Evolutionary conservation across 306 rosid species (phyloP).

Genomic region (Calophaca sinica): DNA sequence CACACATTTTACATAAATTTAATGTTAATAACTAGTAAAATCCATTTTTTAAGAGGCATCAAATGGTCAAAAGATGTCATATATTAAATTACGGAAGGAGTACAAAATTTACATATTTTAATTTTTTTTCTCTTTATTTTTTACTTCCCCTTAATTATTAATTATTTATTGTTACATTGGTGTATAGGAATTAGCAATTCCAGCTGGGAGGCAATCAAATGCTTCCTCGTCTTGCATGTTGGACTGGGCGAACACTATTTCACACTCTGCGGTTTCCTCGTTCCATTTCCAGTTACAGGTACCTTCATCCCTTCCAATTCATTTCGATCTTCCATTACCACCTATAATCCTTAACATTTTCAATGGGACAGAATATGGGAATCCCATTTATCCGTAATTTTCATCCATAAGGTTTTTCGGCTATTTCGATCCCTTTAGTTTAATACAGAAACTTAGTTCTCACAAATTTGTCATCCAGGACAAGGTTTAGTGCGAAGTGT

Average conservation of each 20-base stretch:
- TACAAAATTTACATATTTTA: too few species aligned
- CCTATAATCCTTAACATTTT: not conserved
- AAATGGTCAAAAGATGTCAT: too few species aligned
- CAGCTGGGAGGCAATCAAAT: not conserved
- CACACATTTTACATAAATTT: too few species aligned
- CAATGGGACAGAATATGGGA: not conserved
- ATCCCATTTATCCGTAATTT: not conserved
- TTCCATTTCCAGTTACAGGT: constrained; percentile 30
- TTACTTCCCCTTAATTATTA: too few species aligned
- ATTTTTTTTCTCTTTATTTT: too few species aligned
- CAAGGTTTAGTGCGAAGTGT: constrained; percentile 46
- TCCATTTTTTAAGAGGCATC: too few species aligned
- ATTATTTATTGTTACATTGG: not conserved
- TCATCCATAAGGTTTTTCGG: not conserved
- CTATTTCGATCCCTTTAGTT: not conserved
- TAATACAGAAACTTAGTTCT: not conserved
- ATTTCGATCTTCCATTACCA: not conserved
- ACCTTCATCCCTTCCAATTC: not conserved
- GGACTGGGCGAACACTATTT: constrained; percentile 24
- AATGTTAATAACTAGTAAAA: too few species aligned
- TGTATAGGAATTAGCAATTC: not conserved
- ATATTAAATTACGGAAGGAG: too few species aligned
- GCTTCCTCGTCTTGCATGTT: constrained; percentile 18
- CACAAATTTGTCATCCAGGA: constrained; percentile 46
- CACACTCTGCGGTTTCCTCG: constrained; percentile 5